Percentiles rank a stretch among this genome's conserved stretches.
Evolutionary conservation across 1,284 basidiomycete genomes (phyloP).

Genomic region (Marasmius sp.): DNA sequence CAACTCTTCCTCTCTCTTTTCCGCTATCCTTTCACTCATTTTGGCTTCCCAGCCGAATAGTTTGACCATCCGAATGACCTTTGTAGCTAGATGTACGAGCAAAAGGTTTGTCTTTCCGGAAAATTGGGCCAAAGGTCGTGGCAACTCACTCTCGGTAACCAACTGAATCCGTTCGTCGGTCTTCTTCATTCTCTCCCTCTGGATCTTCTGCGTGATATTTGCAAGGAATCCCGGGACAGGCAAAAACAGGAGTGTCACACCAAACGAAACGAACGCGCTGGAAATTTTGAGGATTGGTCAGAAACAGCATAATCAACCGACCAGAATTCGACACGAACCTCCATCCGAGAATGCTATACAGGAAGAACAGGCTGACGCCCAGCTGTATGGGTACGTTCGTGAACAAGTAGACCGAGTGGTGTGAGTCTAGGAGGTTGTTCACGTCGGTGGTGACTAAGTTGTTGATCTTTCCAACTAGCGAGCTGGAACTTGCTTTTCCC

Average conservation of each 20-base stretch:
- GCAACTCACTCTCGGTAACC: constrained; percentile 3
- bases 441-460: constrained; percentile 25
- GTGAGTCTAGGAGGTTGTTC: constrained; percentile 36
- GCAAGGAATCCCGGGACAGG: constrained; percentile 51
- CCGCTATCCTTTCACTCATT: too few species aligned
- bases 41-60: too few species aligned
- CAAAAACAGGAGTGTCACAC: constrained; percentile 46
- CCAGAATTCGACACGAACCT: constrained; percentile 18
- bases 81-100: too few species aligned
- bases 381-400: constrained; percentile 44
- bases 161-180: constrained; percentile 50
- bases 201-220: constrained; percentile 31
- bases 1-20: too few species aligned
- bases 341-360: constrained; percentile 45
- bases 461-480: background rate
- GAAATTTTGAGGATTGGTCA: too few species aligned
- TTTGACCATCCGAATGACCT: too few species aligned
- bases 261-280: constrained; percentile 53
- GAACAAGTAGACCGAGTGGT: constrained; percentile 37
- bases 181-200: constrained; percentile 24
- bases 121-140: too few species aligned
- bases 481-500: background rate
- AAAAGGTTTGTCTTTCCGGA: too few species aligned
- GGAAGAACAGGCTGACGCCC: constrained; percentile 36
- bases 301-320: background rate